Base-by-base conservation (phyloP, 805 yeast species). In the Zygosaccharomyces gambellarensis region DNA sequence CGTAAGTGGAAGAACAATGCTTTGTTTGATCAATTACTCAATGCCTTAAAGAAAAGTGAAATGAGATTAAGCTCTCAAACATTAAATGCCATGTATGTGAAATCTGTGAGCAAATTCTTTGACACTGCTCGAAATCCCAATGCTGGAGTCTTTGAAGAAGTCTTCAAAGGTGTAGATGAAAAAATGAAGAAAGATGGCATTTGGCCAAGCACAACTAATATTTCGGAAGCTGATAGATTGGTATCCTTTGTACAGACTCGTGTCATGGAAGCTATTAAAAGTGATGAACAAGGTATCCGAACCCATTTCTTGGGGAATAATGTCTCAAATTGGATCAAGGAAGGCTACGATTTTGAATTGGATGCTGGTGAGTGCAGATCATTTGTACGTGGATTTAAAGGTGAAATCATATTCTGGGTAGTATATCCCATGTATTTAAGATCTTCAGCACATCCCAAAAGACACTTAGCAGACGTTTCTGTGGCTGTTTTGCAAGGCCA, bases 251-350 rank as follows among this genome's bases (percentile, higher is more conserved):
- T 47, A 14, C 41, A 51, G 30, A 46, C 46, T n/a, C 50, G 54
- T 30, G 53, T 64, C 3, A 40, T 57, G 36, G 67, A 63, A 40
- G 58, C 63, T 5, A 52, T 64, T 11, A 48, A 48, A 9, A 50
- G 31, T 2, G 52, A 64, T 43, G 67, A 62, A 47, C 44, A 49
- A 3, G 61, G 61, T 1, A 48, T 64, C 12, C 46, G 62, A 19
- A 52, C 57, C n/a, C 52, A 43, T 31, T 52, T 59, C 38, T 44
- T 58, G 43, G 53, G 59, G 11, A 41, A 47, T 39, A 52, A 52
- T 31, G 55, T 48, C 9, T 32, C 48, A 27, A 49, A 43, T 19
- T 52, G 57, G 56, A 47, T 49, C 21, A 36, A 51, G 12, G 49
- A 59, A 11, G 48, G 53, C 11, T 52, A 52, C 40, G 56, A 56